Conservation (phyloP, 257 asterid genomes). For the Solanum clarkiae region DNA sequence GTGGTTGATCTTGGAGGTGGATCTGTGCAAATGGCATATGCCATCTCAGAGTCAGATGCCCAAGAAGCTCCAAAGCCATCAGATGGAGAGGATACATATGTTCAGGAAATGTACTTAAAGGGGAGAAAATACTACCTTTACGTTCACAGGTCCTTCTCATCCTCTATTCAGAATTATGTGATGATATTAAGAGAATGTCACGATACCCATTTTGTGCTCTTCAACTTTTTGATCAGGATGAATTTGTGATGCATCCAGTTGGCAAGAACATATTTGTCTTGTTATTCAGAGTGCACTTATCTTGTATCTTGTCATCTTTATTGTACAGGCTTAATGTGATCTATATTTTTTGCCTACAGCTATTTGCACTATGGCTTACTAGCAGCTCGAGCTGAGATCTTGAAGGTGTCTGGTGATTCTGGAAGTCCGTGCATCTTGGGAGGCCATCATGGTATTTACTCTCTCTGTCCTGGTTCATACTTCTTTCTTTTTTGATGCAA, state of each 20-base stretch:
- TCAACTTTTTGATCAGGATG: neutral
- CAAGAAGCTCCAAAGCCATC: conserved; percentile 27
- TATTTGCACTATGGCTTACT: conserved; percentile 35
- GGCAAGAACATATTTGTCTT: neutral
- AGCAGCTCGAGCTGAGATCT: conserved; percentile 46
- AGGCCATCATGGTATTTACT: conserved; percentile 22
- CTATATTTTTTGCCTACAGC: conserved; percentile 5
- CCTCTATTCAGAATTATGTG: neutral
- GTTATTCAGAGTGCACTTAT: neutral
- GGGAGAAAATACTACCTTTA: conserved; percentile 35
- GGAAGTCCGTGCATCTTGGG: conserved; percentile 31
- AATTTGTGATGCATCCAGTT: neutral
- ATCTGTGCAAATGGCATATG: conserved; percentile 46
- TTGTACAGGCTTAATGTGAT: neutral
- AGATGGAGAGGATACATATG: conserved; percentile 22
- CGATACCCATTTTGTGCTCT: neutral
- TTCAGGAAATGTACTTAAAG: conserved; percentile 30
- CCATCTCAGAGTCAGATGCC: conserved; percentile 32
- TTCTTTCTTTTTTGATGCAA: neutral
- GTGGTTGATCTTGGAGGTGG: conserved; percentile 72
- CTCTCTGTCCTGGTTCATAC: neutral
- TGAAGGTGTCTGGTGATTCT: conserved; percentile 26
- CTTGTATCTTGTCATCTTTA: neutral
- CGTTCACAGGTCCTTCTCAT: conserved; percentile 28
- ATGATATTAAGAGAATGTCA: neutral